Percentiles rank a stretch among this genome's conserved stretches.
These are phyloP conservation scores for Grammothele lineata DNA, from an alignment of 768 basidiomycete genomes.

Conservation along the genomic window DNA sequence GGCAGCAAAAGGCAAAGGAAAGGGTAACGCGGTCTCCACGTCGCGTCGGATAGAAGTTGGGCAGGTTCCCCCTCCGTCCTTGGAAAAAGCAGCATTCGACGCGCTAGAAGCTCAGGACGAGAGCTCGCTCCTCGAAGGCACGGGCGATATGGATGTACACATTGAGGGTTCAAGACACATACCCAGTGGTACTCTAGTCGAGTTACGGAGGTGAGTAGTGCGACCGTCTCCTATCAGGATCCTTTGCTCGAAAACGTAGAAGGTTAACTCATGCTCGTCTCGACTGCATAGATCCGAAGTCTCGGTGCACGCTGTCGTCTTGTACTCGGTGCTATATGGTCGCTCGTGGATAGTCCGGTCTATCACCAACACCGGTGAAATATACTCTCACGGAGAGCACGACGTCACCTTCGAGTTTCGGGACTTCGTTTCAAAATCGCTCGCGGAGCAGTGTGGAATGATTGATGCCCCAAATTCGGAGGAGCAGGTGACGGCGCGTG, in stretches of 20 bases:
- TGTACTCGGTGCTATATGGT: no score
- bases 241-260: no score
- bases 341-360: no score
- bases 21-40: not conserved
- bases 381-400: slow-evolving; percentile 42
- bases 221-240: no score
- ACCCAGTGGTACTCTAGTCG: slow-evolving; percentile 29
- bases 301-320: slow-evolving; percentile 9
- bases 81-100: no score
- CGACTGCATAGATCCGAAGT: slow-evolving; percentile 3
- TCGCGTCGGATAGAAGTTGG: no score
- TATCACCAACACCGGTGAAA: slow-evolving; percentile 41
- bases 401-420: slow-evolving; percentile 65
- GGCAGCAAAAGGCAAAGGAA: not conserved
- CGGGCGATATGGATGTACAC: no score
- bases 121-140: no score
- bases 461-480: slow-evolving; percentile 20
- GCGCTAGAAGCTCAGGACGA: no score
- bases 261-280: no score
- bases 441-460: slow-evolving; percentile 46
- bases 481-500: slow-evolving; percentile 50
- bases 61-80: no score
- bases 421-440: slow-evolving; percentile 41
- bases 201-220: slow-evolving; percentile 28
- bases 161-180: slow-evolving; percentile 6